These are phyloP conservation scores for Acer yangbiense DNA, from an alignment of 345 rosid genomes.

Conservation along the genomic window DNA sequence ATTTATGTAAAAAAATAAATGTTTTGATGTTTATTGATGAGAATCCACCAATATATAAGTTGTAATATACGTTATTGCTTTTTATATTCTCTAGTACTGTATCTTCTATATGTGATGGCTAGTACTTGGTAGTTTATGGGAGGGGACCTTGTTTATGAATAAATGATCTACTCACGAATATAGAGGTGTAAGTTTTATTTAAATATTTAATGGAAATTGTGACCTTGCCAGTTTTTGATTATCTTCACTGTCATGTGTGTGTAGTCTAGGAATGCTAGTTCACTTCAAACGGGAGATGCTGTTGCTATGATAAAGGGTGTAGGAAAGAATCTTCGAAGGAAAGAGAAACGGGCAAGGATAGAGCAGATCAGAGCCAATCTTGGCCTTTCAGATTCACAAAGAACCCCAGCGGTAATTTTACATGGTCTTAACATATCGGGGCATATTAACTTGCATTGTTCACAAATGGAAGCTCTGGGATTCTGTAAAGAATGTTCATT, in stretches of 20 bases:
- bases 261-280: conserved; percentile 46
- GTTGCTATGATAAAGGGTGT: conserved; percentile 87
- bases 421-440: not conserved
- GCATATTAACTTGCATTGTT: conserved; percentile 2
- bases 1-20: not conserved
- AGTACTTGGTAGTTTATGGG: not conserved
- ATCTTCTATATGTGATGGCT: not conserved
- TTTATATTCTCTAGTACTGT: not conserved
- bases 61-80: not conserved
- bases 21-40: not conserved
- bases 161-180: not conserved
- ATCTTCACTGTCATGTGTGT: conserved; percentile 12
- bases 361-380: conserved; percentile 94
- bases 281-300: conserved; percentile 74
- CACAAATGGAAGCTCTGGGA: not conserved
- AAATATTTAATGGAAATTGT: not conserved
- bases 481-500: not conserved
- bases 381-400: conserved; percentile 94
- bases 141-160: not conserved
- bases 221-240: conserved; percentile 15
- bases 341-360: conserved; percentile 90
- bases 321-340: conserved; percentile 74
- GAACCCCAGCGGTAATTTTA: conserved; percentile 77
- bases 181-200: not conserved
- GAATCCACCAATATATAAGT: not conserved